Evolutionary conservation across 2,329 filamentous ascomycete species (phyloP), one percentile per base, ranked within the genome.

Genomic region (Phoma sp.): DNA sequence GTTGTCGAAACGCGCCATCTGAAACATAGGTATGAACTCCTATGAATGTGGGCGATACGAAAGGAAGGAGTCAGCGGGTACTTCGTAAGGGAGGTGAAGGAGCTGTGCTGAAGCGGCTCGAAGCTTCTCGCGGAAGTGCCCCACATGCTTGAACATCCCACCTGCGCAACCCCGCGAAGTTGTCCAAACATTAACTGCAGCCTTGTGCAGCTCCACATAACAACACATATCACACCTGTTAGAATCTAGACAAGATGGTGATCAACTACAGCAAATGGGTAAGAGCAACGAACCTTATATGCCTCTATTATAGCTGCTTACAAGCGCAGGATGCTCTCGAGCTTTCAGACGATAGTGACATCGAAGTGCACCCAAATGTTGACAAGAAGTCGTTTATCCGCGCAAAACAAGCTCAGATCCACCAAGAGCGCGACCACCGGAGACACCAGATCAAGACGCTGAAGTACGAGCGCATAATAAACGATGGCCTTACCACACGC

Each of bases 301-400:
- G n/a, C 4, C n/a, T 32, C 11, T 4, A 14, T 13, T 24, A 35
- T 44, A 29, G 18, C 41, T 39, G 60, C 58, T 64, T 30, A 57
- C 45, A 30, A 14, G 29, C 30, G 25, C 57, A 90, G 88, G 90
- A 98, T 74, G 88, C 89, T 55, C 85, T 99, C 71, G 95, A 99
- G 86, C 87, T 99, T 72, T 96, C 91, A 70, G 95, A 99, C 77
- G 95, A 99, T 78, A 97, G 92, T 46, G 95, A 99, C 71, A 88
- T 99, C 68, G 95, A 99, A 79, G 95, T 98, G 46, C 95, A 99
- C 77, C 95, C 95, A 57, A 99, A 99, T 74, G 95, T 99, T 74
- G 95, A 99, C 80, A 99, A 99, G 77, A 86, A 89, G 46, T 98
- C 93, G 57, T 99, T 99, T 77, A 99, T 99, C 75, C 91, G 93